Conservation (phyloP, 177 flowering plant species). For the Vitis hybrid region DNA sequence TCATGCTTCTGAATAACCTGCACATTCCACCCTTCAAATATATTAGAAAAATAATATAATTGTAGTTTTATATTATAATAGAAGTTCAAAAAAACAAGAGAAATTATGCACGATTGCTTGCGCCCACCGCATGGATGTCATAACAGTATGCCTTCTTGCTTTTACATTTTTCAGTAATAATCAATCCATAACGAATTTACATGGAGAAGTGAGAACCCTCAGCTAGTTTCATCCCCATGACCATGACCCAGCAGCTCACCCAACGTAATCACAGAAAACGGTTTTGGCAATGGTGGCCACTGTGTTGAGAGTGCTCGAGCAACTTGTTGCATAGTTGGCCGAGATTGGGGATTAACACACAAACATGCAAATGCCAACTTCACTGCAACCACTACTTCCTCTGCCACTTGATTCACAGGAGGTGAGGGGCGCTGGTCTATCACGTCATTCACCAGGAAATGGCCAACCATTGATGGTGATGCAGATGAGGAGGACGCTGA, state of each 20-base stretch:
- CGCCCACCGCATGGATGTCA: too few relatives aligned
- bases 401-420: not conserved
- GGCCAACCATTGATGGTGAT: not conserved
- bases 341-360: constrained; percentile 8
- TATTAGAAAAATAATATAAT: not conserved
- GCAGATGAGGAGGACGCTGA: not conserved
- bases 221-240: too few relatives aligned
- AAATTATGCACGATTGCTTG: too few relatives aligned
- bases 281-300: not conserved
- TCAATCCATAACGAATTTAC: too few relatives aligned
- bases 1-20: constrained; percentile 48
- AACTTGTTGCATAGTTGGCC: constrained; percentile 19
- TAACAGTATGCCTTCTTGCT: too few relatives aligned
- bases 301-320: constrained; percentile 1
- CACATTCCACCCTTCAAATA: constrained; percentile 3
- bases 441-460: constrained; percentile 6
- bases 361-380: constrained; percentile 16
- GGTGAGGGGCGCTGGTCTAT: constrained; percentile 16
- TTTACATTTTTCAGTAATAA: too few relatives aligned
- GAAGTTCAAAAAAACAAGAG: too few relatives aligned
- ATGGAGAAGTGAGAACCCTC: too few relatives aligned
- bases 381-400: not conserved
- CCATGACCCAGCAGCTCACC: too few relatives aligned
- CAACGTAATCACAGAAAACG: too few relatives aligned
- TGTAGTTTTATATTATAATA: too few relatives aligned